Percentiles rank a stretch among this genome's conserved stretches.
Evolutionary conservation across 2,329 filamentous ascomycete species (phyloP).

Genomic region (Diplodia corticola): DNA sequence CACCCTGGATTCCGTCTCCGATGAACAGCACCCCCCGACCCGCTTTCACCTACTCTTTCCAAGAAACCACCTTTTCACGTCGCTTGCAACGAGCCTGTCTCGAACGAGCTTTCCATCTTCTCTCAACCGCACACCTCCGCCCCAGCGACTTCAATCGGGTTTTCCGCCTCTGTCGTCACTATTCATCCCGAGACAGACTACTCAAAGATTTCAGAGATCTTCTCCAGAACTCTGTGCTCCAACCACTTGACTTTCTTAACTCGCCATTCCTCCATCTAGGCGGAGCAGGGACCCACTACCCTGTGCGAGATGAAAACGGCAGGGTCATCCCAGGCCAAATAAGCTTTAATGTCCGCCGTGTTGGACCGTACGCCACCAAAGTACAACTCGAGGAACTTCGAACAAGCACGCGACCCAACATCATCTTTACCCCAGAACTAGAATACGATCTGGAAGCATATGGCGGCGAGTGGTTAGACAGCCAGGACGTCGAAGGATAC

Average conservation of each 20-base stretch:
- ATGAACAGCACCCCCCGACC: not conserved
- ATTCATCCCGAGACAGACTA: slow-evolving; percentile 47
- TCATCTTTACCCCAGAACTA: not conserved
- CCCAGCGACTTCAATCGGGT: slow-evolving; percentile 46
- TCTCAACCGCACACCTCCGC: slow-evolving; percentile 47
- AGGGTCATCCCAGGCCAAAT: slow-evolving; percentile 36
- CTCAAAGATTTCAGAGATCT: slow-evolving; percentile 42
- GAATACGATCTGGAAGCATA: slow-evolving; percentile 62
- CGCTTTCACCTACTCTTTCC: slow-evolving; percentile 58
- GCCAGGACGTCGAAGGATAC: slow-evolving; percentile 75
- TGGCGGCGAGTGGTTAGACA: slow-evolving; percentile 74
- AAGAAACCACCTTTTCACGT: slow-evolving; percentile 69
- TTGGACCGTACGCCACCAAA: slow-evolving; percentile 29
- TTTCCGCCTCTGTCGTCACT: slow-evolving; percentile 70
- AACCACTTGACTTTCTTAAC: slow-evolving; percentile 60
- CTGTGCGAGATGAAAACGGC: slow-evolving; percentile 40
- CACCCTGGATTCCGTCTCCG: not conserved
- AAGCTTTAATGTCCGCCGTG: slow-evolving; percentile 35
- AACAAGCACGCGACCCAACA: not conserved
- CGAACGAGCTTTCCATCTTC: slow-evolving; percentile 63
- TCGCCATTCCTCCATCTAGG: slow-evolving; percentile 67
- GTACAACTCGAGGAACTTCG: slow-evolving; percentile 3
- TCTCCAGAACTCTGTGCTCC: slow-evolving; percentile 42
- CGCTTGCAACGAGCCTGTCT: slow-evolving; percentile 66
- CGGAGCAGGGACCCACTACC: slow-evolving; percentile 67